Evolutionary conservation across 2,329 filamentous ascomycete genomes (phyloP).

Genomic region (Trichoderma koningiopsis): DNA sequence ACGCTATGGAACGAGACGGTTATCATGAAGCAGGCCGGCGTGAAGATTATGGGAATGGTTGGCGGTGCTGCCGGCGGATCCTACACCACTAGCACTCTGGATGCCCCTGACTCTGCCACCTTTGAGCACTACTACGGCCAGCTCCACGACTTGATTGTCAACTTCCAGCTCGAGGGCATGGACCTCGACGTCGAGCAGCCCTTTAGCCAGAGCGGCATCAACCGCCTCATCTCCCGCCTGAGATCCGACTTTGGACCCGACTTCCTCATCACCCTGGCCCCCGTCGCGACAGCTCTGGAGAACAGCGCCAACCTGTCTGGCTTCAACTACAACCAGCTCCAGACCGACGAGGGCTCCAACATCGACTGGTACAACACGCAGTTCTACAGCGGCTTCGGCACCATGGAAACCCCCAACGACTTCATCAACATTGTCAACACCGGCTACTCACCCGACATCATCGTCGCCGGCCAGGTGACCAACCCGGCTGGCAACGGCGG

Average conservation of each 20-base stretch:
- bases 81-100: constrained; percentile 52
- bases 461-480: constrained; percentile 79
- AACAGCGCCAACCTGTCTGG: constrained; percentile 68
- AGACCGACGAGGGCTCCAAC: constrained; percentile 60
- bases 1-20: constrained; percentile 77
- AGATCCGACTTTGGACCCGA: constrained; percentile 65
- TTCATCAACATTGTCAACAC: constrained; percentile 52
- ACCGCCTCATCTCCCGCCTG: constrained; percentile 65
- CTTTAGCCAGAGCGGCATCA: constrained; percentile 66
- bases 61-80: constrained; percentile 79
- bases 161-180: constrained; percentile 64
- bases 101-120: constrained; percentile 52
- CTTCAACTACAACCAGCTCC: constrained; percentile 74
- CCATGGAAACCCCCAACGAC: constrained; percentile 43
- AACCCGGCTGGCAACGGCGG: constrained; percentile 60
- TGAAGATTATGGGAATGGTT: constrained; percentile 81
- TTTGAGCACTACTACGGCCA: constrained; percentile 77
- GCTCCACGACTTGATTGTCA: constrained; percentile 64
- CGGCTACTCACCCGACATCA: constrained; percentile 69
- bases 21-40: constrained; percentile 68
- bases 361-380: constrained; percentile 86
- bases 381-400: constrained; percentile 86
- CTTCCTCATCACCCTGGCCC: constrained; percentile 78
- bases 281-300: constrained; percentile 73
- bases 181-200: constrained; percentile 78